phyloP scores from a whole-genome alignment of 2,329 filamentous ascomycete species.

The Bipolaris bicolor region DNA sequence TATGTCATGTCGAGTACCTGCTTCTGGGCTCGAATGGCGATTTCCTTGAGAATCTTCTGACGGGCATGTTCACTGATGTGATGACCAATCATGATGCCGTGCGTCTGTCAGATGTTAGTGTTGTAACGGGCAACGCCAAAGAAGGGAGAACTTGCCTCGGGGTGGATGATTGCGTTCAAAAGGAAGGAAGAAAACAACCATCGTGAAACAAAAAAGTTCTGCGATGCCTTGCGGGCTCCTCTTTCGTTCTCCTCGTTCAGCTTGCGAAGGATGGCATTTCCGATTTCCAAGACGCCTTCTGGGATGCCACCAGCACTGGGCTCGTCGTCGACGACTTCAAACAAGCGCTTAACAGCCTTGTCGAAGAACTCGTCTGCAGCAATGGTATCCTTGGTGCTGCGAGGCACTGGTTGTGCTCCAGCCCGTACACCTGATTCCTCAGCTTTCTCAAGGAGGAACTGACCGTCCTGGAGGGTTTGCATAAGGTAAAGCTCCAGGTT shows the following conservation, averaged over 20 bases:
- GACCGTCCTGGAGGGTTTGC: slow-evolving; percentile 90
- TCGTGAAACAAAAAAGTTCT: slow-evolving; percentile 83
- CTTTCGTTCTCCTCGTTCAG: slow-evolving; percentile 68
- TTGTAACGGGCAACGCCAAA: slow-evolving; percentile 8
- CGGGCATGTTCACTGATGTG: slow-evolving; percentile 91
- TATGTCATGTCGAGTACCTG: slow-evolving; percentile 77
- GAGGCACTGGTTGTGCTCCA: slow-evolving; percentile 72
- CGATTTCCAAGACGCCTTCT: slow-evolving; percentile 80
- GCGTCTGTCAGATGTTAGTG: slow-evolving; percentile 55
- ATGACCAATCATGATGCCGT: slow-evolving; percentile 78
- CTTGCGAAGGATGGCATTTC: slow-evolving; percentile 80
- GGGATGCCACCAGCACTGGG: slow-evolving; percentile 81
- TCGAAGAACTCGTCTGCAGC: slow-evolving; percentile 89
- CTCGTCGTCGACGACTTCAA: slow-evolving; percentile 84
- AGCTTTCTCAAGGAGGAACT: slow-evolving; percentile 85
- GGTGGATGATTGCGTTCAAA: slow-evolving; percentile 81
- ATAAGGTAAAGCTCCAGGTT: slow-evolving; percentile 95
- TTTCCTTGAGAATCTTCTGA: slow-evolving; percentile 73
- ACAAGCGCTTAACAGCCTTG: slow-evolving; percentile 77
- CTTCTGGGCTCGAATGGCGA: slow-evolving; percentile 79
- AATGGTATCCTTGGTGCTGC: slow-evolving; percentile 79
- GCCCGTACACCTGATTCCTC: slow-evolving; percentile 75
- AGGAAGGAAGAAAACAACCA: slow-evolving; percentile 93
- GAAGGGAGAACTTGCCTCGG: slow-evolving; percentile 67
- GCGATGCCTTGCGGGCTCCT: slow-evolving; percentile 68